phyloP scores from a whole-genome alignment of 768 basidiomycete species.

The Chalciporus chontae region DNA sequence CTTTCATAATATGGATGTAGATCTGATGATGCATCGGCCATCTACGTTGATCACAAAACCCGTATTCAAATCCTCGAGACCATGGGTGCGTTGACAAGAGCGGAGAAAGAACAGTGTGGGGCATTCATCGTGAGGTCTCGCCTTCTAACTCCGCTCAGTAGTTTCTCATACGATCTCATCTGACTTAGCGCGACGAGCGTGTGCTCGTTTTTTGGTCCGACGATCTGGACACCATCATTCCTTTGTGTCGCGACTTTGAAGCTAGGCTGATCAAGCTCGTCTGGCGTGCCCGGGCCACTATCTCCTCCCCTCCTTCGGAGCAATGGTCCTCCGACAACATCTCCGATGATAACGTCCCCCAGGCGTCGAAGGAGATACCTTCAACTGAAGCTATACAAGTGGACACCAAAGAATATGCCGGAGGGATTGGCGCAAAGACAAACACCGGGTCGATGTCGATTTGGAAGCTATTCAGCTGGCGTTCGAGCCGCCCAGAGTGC shows the following conservation, averaged over 20 bases:
- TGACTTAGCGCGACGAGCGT: conserved; percentile 68
- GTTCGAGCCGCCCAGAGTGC: conserved; percentile 40
- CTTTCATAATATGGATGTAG: conserved; percentile 30
- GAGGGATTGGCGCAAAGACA: neutral
- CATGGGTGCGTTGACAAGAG: conserved; percentile 61
- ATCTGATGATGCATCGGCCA: conserved; percentile 52
- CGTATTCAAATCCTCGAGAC: conserved; percentile 84
- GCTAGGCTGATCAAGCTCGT: conserved; percentile 78
- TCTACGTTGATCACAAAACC: conserved; percentile 75
- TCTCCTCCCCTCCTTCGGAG: conserved; percentile 33
- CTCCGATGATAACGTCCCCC: conserved; percentile 55
- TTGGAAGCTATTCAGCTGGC: conserved; percentile 38
- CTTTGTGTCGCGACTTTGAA: conserved; percentile 69
- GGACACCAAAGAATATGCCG: conserved; percentile 2
- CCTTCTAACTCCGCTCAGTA: conserved; percentile 8
- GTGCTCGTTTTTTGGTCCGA: conserved; percentile 86
- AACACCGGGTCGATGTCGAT: conserved; percentile 2
- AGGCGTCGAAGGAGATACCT: conserved; percentile 35
- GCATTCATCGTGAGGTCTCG: conserved; percentile 67
- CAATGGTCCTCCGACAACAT: conserved; percentile 44
- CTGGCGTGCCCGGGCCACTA: conserved; percentile 51
- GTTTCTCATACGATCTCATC: conserved; percentile 1
- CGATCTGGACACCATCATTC: conserved; percentile 75
- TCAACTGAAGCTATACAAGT: conserved; percentile 18
- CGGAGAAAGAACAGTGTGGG: conserved; percentile 89